Evolutionary conservation across 2,329 filamentous ascomycete genomes (phyloP), one percentile per base, ranked within the genome.

Genomic region (Coniochaeta pulveracea): DNA sequence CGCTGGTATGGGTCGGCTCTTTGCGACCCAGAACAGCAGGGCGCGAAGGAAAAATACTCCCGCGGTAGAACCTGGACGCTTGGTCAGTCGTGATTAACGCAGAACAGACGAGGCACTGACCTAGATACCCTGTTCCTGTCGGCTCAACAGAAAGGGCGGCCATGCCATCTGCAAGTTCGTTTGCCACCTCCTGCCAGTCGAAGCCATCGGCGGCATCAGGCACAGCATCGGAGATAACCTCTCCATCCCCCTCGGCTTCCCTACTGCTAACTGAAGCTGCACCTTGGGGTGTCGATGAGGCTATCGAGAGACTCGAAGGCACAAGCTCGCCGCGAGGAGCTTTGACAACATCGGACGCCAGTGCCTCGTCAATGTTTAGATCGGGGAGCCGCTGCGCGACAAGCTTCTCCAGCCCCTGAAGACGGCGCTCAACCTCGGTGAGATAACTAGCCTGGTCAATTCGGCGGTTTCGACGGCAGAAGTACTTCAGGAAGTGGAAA

Each of bases 141-240:
- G 52, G 52, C 16, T 55, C 47, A n/a, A 57, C 49, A 3, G 52
- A 50, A 10, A 57, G 35, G 2, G 54, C 47, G 10, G 53, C 52
- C 52, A 56, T 56, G 12, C 54, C 54, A 43, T 56, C 54, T 2
- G 47, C 47, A 15, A 53, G 35, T 10, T 48, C 47, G 30, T 50
- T 45, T 11, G 48, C 44, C 22, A 51, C 47, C 34, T 55, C 53
- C 22, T 49, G 45, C 51, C 50, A 54, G 30, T 53, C 50, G 21
- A 52, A 54, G 4, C 48, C 49, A 34, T 52, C 50, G 3, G 48
- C 42, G 17, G 48, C 45, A 4, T 49, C 43, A 1, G 49, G 50
- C 5, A 52, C 47, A 12, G 43, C 41, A 34, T 52, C 44, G 3
- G 47, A 47, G 8, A 52, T 47, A n/a, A n/a, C 12, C 18, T 16